Conservation (phyloP, 2,329 filamentous ascomycete species). For the Neofusicoccum sp. region DNA sequence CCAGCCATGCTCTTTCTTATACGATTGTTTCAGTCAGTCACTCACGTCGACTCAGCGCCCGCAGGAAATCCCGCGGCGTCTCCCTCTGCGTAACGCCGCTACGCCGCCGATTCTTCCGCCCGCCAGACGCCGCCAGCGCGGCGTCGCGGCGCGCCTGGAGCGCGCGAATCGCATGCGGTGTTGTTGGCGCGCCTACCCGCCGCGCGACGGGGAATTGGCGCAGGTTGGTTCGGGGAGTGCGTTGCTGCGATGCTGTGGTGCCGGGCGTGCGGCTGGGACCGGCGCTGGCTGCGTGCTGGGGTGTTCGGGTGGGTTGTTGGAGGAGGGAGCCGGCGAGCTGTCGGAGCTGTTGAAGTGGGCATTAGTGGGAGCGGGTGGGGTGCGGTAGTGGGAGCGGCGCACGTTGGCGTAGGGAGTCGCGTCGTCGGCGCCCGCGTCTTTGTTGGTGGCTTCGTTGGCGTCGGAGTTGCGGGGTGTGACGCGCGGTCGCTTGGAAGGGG, state of each 20-base stretch:
- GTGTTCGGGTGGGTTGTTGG: constrained; percentile 37
- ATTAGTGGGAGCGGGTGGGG: background rate
- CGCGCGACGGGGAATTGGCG: constrained; percentile 36
- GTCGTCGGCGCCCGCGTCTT: constrained; percentile 15
- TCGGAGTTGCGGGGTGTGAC: constrained; percentile 30
- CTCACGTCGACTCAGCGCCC: constrained; percentile 55
- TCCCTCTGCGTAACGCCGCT: constrained; percentile 56
- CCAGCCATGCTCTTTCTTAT: constrained; percentile 3
- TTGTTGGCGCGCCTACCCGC: constrained; percentile 48
- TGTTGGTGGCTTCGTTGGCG: constrained; percentile 12
- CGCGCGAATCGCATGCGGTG: constrained; percentile 58
- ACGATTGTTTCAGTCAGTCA: background rate
- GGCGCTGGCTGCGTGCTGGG: constrained; percentile 38
- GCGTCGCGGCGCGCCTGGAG: constrained; percentile 55
- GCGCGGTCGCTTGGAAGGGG: constrained; percentile 40
- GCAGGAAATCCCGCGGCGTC: constrained; percentile 58
- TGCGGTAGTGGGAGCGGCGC: constrained; percentile 3
- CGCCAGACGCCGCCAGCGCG: constrained; percentile 49
- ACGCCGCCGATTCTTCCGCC: constrained; percentile 47
- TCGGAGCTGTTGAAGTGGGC: constrained; percentile 30
- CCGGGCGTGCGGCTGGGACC: constrained; percentile 39
- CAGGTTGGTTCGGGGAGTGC: constrained; percentile 38
- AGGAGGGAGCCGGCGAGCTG: constrained; percentile 33
- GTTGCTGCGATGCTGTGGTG: constrained; percentile 27
- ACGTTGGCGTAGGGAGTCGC: constrained; percentile 30